phyloP scores from a whole-genome alignment of 2,329 filamentous ascomycete species.

The Arthrinium puccinioides region DNA sequence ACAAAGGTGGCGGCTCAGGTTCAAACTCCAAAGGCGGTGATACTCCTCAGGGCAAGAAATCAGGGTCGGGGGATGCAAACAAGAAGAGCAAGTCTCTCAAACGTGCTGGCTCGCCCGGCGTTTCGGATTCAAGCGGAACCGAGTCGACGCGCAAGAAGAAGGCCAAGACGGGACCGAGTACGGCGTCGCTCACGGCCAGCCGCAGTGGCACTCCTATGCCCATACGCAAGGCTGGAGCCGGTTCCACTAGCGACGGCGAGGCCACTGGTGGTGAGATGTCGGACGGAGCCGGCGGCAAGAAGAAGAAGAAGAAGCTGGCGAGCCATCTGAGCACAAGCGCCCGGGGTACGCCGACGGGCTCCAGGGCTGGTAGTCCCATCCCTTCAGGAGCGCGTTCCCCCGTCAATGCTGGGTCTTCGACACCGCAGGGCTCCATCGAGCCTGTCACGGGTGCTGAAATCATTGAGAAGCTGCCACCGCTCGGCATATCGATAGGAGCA shows the following conservation, averaged over 20 bases:
- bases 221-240: conserved; percentile 41
- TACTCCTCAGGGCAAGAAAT: conserved; percentile 42
- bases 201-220: conserved; percentile 50
- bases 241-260: conserved; percentile 66
- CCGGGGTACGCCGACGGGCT: conserved; percentile 48
- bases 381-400: conserved; percentile 29
- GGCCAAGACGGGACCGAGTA: conserved; percentile 39
- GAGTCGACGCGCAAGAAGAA: conserved; percentile 75
- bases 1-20: conserved; percentile 44
- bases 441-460: conserved; percentile 45
- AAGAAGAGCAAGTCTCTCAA: conserved; percentile 64
- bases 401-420: no score
- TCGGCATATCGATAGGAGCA: conserved; percentile 47
- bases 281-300: conserved; percentile 45
- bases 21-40: conserved; percentile 67
- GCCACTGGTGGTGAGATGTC: conserved; percentile 63
- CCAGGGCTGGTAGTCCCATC: conserved; percentile 54
- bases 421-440: conserved; percentile 9
- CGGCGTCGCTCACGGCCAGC: conserved; percentile 39
- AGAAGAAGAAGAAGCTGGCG: conserved; percentile 43
- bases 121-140: conserved; percentile 86
- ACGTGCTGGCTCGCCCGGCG: conserved; percentile 75
- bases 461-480: conserved; percentile 38
- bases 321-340: conserved; percentile 23
- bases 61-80: conserved; percentile 33